These are phyloP conservation scores for Ceriops tagal DNA, from an alignment of 345 rosid species.

Conservation along the genomic window DNA sequence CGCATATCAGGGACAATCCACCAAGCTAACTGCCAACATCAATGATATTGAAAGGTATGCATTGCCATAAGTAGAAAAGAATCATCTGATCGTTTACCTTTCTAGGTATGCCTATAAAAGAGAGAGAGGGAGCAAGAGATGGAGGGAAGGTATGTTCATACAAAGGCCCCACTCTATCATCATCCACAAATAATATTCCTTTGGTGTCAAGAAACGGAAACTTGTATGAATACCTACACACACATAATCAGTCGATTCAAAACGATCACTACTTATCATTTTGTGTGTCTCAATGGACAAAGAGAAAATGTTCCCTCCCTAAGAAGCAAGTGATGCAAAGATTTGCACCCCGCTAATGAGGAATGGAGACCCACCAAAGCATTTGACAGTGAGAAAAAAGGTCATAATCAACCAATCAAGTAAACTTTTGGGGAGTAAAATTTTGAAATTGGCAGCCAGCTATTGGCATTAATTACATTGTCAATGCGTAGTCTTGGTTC, in stretches of 20 bases:
- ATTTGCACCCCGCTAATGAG: slow-evolving; percentile 8
- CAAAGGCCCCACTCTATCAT: slow-evolving; percentile 90
- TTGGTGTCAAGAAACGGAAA: slow-evolving; percentile 96
- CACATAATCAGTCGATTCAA: neutral
- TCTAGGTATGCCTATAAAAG: slow-evolving; percentile 83
- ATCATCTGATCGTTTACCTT: slow-evolving; percentile 42
- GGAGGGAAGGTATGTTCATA: slow-evolving; percentile 97
- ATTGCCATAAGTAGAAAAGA: neutral
- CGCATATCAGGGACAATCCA: neutral
- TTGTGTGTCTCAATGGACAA: neutral
- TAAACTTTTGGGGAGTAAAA: slow-evolving; percentile 1
- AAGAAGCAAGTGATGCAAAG: neutral
- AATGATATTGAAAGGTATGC: neutral
- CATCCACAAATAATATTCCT: slow-evolving; percentile 83
- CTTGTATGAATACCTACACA: slow-evolving; percentile 72
- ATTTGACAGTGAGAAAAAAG: neutral
- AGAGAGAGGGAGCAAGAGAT: slow-evolving; percentile 77
- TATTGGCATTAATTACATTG: neutral
- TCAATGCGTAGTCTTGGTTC: neutral
- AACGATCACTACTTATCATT: neutral
- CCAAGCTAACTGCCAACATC: neutral
- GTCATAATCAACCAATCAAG: slow-evolving; percentile 25
- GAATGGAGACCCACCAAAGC: slow-evolving; percentile 10
- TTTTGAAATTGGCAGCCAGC: too few species aligned
- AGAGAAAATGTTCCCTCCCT: neutral